Percentiles rank a stretch among this genome's conserved stretches.
These are phyloP conservation scores for Penicillium goetzii DNA, from an alignment of 495 filamentous ascomycete genomes.

Conservation along the genomic window DNA sequence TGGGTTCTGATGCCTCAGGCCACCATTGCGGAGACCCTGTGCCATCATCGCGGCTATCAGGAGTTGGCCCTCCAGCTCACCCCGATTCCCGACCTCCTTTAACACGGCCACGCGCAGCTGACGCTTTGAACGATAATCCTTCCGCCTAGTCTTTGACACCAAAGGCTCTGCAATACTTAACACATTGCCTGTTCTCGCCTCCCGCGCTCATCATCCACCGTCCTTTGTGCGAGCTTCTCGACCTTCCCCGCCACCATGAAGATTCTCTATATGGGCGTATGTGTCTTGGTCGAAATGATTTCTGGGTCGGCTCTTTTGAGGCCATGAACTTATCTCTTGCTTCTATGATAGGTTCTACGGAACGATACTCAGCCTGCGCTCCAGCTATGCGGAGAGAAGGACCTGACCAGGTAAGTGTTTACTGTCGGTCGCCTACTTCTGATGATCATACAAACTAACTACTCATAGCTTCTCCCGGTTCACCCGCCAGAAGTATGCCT, in stretches of 20 bases:
- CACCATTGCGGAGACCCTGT: constrained; percentile 20
- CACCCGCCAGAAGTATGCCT: constrained; percentile 65
- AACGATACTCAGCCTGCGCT: constrained; percentile 78
- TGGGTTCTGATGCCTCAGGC: constrained; percentile 20
- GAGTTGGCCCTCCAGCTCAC: constrained; percentile 15
- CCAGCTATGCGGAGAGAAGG: constrained; percentile 79
- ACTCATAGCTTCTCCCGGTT: constrained; percentile 69
- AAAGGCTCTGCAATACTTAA: background rate
- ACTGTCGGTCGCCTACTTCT: background rate
- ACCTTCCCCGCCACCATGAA: constrained; percentile 69
- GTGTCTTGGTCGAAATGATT: constrained; percentile 30
- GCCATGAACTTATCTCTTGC: background rate
- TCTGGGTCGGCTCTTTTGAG: background rate
- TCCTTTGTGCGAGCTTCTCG: constrained; percentile 15
- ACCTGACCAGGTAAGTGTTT: constrained; percentile 60
- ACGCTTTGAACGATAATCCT: constrained; percentile 6
- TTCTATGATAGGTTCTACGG: constrained; percentile 66
- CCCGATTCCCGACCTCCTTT: constrained; percentile 4
- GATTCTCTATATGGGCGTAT: constrained; percentile 89
- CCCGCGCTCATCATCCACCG: constrained; percentile 2
- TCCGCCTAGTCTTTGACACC: background rate
- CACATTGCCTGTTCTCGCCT: background rate
- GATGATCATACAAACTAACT: constrained; percentile 14
- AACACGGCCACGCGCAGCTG: constrained; percentile 5
- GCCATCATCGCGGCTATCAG: constrained; percentile 29